Percentiles rank a stretch among this genome's conserved stretches.
Conservation (phyloP, 208 protist genomes). For the Trypanosoma mega region DNA sequence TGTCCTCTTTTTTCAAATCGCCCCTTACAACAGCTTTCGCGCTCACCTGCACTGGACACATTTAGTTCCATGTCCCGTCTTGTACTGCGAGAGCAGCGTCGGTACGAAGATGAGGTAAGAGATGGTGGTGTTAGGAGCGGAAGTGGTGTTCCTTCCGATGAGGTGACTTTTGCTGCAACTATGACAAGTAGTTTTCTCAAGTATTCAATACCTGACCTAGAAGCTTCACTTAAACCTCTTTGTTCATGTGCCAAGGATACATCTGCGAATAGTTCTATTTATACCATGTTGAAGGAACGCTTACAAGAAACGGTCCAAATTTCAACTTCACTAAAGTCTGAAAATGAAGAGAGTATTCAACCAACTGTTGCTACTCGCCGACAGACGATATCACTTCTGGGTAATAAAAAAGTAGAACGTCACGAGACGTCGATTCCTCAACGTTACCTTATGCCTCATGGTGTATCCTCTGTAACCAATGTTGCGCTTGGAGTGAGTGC, state of each 20-base stretch:
- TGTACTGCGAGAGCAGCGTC: constrained; percentile 28
- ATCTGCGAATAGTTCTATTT: background rate
- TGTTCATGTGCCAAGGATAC: background rate
- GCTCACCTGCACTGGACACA: constrained; percentile 13
- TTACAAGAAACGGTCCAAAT: background rate
- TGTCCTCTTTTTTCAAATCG: constrained; percentile 63
- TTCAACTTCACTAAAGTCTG: background rate
- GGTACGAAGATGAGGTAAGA: constrained; percentile 9
- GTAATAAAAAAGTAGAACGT: constrained; percentile 1
- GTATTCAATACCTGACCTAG: constrained; percentile 34
- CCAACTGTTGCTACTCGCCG: background rate
- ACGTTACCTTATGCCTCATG: constrained; percentile 3
- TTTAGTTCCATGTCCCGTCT: constrained; percentile 43
- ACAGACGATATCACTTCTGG: constrained; percentile 12
- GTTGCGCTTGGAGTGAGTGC: constrained; percentile 2
- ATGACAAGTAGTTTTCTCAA: constrained; percentile 42
- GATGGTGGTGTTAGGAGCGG: background rate
- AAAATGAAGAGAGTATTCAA: background rate
- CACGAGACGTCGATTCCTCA: background rate
- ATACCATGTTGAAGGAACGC: constrained; percentile 10
- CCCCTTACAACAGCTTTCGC: constrained; percentile 19
- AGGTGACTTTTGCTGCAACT: constrained; percentile 51
- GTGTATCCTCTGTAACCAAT: constrained; percentile 13
- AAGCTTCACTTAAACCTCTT: constrained; percentile 11
- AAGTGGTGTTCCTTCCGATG: constrained; percentile 21